A percentile compares a stretch with the other conserved stretches of the same genome.
phyloP scores from a whole-genome alignment of 164 flowering plant genomes.

The Houttuynia cordata region DNA sequence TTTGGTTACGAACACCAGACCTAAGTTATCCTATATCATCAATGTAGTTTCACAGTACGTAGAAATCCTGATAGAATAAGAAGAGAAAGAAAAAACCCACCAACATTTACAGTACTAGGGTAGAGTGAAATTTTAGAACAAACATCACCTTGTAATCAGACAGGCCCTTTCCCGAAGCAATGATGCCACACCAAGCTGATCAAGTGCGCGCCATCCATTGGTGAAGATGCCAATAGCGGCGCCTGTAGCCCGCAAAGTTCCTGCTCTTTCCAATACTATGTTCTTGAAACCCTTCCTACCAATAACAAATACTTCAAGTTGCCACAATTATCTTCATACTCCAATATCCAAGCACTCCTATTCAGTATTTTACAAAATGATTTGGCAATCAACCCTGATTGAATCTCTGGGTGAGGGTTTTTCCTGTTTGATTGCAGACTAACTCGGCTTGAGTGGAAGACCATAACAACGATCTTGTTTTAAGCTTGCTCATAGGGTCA shows the following conservation, averaged over 20 bases:
- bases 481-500: too few relatives aligned
- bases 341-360: neutral
- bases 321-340: neutral
- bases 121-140: neutral
- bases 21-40: too few relatives aligned
- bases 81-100: neutral
- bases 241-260: neutral
- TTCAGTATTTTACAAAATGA: too few relatives aligned
- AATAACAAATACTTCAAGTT: neutral
- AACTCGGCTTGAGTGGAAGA: too few relatives aligned
- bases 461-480: too few relatives aligned
- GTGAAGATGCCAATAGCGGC: neutral
- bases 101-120: too few relatives aligned
- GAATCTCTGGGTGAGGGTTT: too few relatives aligned
- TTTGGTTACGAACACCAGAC: too few relatives aligned
- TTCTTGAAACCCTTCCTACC: neutral
- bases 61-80: too few relatives aligned
- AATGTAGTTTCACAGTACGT: too few relatives aligned
- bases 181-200: constrained; percentile 27
- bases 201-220: constrained; percentile 28
- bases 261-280: neutral
- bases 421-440: too few relatives aligned
- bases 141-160: neutral
- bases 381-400: too few relatives aligned
- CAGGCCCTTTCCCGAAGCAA: constrained; percentile 19